Percentiles rank a stretch among this genome's conserved stretches.
phyloP scores from a whole-genome alignment of 2,329 filamentous ascomycete species.

The Tolypocladium ophioglossoides region DNA sequence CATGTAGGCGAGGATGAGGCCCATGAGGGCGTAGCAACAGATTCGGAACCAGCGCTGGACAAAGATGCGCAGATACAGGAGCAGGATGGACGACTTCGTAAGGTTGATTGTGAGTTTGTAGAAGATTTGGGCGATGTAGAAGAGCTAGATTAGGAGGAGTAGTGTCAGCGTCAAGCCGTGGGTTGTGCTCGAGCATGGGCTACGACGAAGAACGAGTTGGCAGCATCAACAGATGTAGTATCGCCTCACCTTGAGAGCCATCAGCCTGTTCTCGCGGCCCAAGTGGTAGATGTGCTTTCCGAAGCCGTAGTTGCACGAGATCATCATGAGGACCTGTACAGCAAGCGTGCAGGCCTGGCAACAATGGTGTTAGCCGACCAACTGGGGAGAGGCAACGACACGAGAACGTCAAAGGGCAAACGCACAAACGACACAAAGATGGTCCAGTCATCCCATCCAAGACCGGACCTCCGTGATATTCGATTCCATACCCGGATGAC shows the following conservation, averaged over 20 bases:
- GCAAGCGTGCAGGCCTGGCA: slow-evolving; percentile 22
- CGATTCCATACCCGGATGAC: slow-evolving; percentile 28
- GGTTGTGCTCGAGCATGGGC: neutral
- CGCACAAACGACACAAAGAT: slow-evolving; percentile 30
- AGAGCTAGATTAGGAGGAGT: slow-evolving; percentile 23
- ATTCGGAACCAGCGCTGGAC: slow-evolving; percentile 33
- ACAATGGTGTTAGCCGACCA: neutral
- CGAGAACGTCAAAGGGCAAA: neutral
- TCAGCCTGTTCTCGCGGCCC: slow-evolving; percentile 19
- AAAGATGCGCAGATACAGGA: slow-evolving; percentile 45
- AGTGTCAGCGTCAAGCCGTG: neutral
- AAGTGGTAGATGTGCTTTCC: slow-evolving; percentile 28
- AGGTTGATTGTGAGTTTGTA: slow-evolving; percentile 44
- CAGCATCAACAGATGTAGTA: neutral
- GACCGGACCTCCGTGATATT: slow-evolving; percentile 21
- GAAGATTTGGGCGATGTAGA: slow-evolving; percentile 39
- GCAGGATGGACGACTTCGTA: slow-evolving; percentile 40
- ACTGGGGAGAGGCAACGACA: neutral
- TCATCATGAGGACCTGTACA: slow-evolving; percentile 28
- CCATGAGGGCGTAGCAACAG: slow-evolving; percentile 28
- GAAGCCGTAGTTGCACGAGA: slow-evolving; percentile 29
- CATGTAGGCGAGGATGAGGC: slow-evolving; percentile 33
- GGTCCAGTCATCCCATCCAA: slow-evolving; percentile 32
- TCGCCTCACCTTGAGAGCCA: slow-evolving; percentile 23
- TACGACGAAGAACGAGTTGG: neutral